A percentile compares a stretch with the other conserved stretches of the same genome.
phyloP scores from a whole-genome alignment of 352 stramenopile genomes.

The Globisporangium nodosum region DNA sequence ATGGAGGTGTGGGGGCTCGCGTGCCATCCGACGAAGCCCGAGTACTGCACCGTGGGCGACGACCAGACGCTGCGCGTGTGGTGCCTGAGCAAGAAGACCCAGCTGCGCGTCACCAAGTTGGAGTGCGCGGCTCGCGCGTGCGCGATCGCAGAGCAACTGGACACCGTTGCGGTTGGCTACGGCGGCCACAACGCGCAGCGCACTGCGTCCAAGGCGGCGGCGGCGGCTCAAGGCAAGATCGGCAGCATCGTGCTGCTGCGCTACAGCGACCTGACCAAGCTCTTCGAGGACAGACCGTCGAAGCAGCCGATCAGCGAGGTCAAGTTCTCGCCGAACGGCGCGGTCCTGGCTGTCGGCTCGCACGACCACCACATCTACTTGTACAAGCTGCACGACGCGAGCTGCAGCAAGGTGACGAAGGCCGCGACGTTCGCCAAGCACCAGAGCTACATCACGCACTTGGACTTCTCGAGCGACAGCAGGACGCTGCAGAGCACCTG shows the following conservation, averaged over 20 bases:
- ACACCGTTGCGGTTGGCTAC: slow-evolving; percentile 57
- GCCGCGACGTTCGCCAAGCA: slow-evolving; percentile 67
- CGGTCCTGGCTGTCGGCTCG: slow-evolving; percentile 52
- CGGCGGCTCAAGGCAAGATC: slow-evolving; percentile 49
- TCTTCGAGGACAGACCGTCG: slow-evolving; percentile 75
- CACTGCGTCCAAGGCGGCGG: slow-evolving; percentile 6
- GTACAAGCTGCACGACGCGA: slow-evolving; percentile 42
- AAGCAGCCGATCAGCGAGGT: slow-evolving; percentile 82
- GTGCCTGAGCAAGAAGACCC: slow-evolving; percentile 43
- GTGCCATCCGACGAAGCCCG: slow-evolving; percentile 49
- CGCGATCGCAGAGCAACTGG: slow-evolving; percentile 29
- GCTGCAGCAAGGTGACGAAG: slow-evolving; percentile 42
- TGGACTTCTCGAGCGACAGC: slow-evolving; percentile 71
- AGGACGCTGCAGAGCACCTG: slow-evolving; percentile 70
- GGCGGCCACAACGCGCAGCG: slow-evolving; percentile 41
- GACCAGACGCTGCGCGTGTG: slow-evolving; percentile 81
- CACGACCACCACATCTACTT: slow-evolving; percentile 77
- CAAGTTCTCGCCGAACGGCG: slow-evolving; percentile 61
- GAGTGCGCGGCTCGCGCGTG: slow-evolving; percentile 61
- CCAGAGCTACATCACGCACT: slow-evolving; percentile 82
- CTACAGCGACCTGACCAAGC: slow-evolving; percentile 56
- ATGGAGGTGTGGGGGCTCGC: slow-evolving; percentile 82
- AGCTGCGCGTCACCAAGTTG: slow-evolving; percentile 33
- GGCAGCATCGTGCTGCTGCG: slow-evolving; percentile 53
- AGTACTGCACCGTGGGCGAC: slow-evolving; percentile 79